Evolutionary conservation across 805 yeast species (phyloP), one percentile per base, ranked within the genome.

Genomic region (Candida namnaoensis): DNA sequence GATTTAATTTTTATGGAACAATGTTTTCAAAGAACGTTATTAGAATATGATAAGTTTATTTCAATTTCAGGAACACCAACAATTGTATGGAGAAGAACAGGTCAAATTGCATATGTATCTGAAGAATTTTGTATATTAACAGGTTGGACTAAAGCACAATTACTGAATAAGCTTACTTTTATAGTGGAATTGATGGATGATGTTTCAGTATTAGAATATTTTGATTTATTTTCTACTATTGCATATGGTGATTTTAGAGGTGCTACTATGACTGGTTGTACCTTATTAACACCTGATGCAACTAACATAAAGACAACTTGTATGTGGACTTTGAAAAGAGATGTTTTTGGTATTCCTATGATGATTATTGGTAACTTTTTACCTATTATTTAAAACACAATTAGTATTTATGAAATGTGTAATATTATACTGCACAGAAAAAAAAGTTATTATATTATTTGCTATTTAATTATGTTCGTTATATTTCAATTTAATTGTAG

Each of bases 311-410:
- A 82, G 39, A 86, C 97, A 0, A 78, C 87, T 27, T 82, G 95
- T 52, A 81, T 85, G 53, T 87, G 96, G 95, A 93, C 98, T 1
- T 66, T 93, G 48, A 88, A 90, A 56, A 70, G 97, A 58, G 98
- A 91, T 57, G 95, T 91, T 14, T 91, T 93, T 64, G 97, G 96
- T 8, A 82, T 91, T 41, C 99, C 99, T 13, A 82, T 93, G 88
- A 90, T 91, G 95, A 82, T 93, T 23, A 76, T 91, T 32, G 98
- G 96, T 14, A 93, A 88, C 57, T 91, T 91, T 58, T 67, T 91
- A 51, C 98, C 97, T 0, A 81, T 87, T 26, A 46, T 78, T 38
- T 69, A 65, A 34, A 34, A 19, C 19, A 19, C 19, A 19, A 19
- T 19, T 2, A 19, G 19, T 19, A 19, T 19, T 19, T 19, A 19